Base-by-base conservation (phyloP, 768 basidiomycete genomes). In the Astraeus odoratus region DNA sequence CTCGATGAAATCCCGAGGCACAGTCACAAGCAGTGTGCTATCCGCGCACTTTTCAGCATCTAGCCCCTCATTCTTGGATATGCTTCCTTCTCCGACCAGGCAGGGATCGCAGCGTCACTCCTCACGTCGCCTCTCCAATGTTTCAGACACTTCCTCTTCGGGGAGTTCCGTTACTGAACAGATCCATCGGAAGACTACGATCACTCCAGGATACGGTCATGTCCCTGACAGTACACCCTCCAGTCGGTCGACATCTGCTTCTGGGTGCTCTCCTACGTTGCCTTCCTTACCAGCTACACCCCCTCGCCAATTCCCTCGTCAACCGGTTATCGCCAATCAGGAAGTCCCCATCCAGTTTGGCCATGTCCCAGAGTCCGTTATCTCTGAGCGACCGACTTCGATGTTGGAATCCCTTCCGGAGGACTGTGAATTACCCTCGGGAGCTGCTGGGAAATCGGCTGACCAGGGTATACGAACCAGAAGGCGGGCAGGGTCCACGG, bases 1-100 rank as follows among this genome's bases (percentile, higher is more conserved):
- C 16, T 19, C 56, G 20, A 52, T 51, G 35, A 59, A 55, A 39
- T 53, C 65, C 16, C 70, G 72, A 48, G 58, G 57, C 15, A 80
- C 81, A 0, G 51, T 80, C 22, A 67, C 74, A 4, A 71, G 69
- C 57, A 82, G 75, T 58, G 66, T 77, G 25, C 75, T 79, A 50
- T 78, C 81, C 13, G 63, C 70, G 36, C 81, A 80, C 54, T 81
- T 83, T 58, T 75, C 78, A 5, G 41, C 57, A 0, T 69, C 76
- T 5, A 33, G 49, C 15, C 39, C 53, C 25, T 50, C 42, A 16
- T 31, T 47, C 20, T 46, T 53, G 20, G 12, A 51, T 20, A 43
- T 43, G 20, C 47, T 54, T 39, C 42, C 31, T 16, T 16, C 15
- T 31, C 53, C 52, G 29, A 39, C 25, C 16, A 57, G 57, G 20